These are phyloP conservation scores for Phytophthora constricta DNA, from an alignment of 352 stramenopile species.

Conservation along the genomic window DNA sequence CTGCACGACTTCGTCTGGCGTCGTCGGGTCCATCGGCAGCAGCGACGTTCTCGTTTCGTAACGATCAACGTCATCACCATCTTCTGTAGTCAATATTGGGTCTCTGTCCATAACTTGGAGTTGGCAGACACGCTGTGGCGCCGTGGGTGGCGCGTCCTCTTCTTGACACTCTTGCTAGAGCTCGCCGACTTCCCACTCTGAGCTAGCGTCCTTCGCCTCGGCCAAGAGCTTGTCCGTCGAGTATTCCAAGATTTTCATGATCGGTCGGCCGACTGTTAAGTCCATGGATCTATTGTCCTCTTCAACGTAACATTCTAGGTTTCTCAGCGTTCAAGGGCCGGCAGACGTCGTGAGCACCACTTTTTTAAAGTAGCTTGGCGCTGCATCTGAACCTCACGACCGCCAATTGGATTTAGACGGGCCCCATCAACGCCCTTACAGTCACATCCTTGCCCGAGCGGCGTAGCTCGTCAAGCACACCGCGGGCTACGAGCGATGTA, in stretches of 20 bases:
- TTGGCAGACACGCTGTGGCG: too few relatives aligned
- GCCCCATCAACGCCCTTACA: too few relatives aligned
- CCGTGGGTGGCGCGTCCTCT: background rate
- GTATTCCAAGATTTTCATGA: constrained; percentile 11
- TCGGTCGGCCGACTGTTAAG: constrained; percentile 4
- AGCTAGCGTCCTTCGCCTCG: background rate
- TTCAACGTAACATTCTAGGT: constrained; percentile 5
- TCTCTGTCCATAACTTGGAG: too few relatives aligned
- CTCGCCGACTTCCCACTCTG: constrained; percentile 14
- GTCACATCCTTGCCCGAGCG: background rate
- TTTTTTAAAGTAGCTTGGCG: background rate
- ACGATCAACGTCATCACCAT: too few relatives aligned
- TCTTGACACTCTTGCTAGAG: background rate
- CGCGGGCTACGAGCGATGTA: background rate
- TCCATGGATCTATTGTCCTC: background rate
- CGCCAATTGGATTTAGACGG: constrained; percentile 2
- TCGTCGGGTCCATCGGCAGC: too few relatives aligned
- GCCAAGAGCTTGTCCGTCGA: constrained; percentile 11
- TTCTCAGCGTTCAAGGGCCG: constrained; percentile 2
- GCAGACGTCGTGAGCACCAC: constrained; percentile 2
- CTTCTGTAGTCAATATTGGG: too few relatives aligned
- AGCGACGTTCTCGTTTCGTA: too few relatives aligned
- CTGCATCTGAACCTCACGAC: background rate
- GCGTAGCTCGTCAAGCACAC: background rate
- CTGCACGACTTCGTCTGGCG: too few relatives aligned